phyloP scores from a whole-genome alignment of 2,329 filamentous ascomycete genomes.

The Curvularia lunata region DNA sequence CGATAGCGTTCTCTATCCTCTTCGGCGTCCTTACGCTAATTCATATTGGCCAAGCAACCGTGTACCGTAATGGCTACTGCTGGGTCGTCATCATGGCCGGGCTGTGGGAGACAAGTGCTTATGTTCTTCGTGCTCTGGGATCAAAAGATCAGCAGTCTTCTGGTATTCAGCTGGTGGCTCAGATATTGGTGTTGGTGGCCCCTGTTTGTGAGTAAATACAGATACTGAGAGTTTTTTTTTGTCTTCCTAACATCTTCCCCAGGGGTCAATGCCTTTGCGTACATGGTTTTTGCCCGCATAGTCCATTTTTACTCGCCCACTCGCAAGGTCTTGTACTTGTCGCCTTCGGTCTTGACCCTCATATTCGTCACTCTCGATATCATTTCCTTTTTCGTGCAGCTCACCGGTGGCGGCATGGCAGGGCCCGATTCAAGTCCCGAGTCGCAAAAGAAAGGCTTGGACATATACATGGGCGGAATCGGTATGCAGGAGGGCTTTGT shows the following conservation, averaged over 20 bases:
- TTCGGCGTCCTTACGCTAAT: constrained; percentile 29
- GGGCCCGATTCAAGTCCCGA: constrained; percentile 30
- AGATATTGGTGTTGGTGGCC: constrained; percentile 55
- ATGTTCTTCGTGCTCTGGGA: constrained; percentile 49
- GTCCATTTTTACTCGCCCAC: constrained; percentile 45
- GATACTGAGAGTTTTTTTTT: too few species aligned
- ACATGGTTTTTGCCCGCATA: constrained; percentile 50
- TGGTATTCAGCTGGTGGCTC: constrained; percentile 43
- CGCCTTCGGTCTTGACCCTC: constrained; percentile 27
- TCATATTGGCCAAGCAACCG: constrained; percentile 26
- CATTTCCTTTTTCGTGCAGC: constrained; percentile 53
- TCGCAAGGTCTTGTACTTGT: constrained; percentile 30
- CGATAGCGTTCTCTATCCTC: constrained; percentile 27
- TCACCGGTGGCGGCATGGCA: constrained; percentile 47
- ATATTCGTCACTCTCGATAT: constrained; percentile 54
- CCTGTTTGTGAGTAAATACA: constrained; percentile 41
- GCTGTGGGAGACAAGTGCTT: constrained; percentile 53
- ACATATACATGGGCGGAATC: constrained; percentile 49
- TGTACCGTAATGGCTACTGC: constrained; percentile 43
- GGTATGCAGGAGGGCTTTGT: constrained; percentile 40
- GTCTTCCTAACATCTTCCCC: constrained; percentile 24
- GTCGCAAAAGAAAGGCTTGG: constrained; percentile 48
- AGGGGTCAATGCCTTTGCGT: constrained; percentile 55
- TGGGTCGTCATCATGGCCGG: constrained; percentile 54
- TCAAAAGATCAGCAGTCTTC: constrained; percentile 50